A percentile compares a stretch with the other conserved stretches of the same genome.
Conservation (phyloP, 2,329 filamentous ascomycete species). For the Phaeophleospora eucalypticola region DNA sequence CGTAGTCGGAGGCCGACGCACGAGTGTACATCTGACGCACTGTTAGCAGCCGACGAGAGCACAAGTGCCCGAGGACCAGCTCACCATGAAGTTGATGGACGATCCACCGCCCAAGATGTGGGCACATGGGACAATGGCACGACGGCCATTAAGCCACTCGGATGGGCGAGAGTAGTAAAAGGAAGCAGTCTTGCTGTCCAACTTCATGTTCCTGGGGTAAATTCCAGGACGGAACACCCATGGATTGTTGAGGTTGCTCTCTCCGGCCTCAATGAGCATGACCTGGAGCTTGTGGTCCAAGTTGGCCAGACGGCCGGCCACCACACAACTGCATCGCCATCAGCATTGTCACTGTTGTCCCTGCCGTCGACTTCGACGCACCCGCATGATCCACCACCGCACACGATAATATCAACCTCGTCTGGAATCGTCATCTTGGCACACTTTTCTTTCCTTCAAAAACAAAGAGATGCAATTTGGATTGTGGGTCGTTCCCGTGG, state of each 20-base stretch:
- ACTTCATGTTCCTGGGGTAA: constrained; percentile 72
- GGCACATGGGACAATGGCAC: constrained; percentile 70
- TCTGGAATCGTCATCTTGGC: constrained; percentile 61
- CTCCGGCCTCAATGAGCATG: constrained; percentile 66
- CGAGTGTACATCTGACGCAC: constrained; percentile 63
- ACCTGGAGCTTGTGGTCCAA: constrained; percentile 70
- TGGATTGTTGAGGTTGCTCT: constrained; percentile 72
- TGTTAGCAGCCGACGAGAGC: constrained; percentile 3
- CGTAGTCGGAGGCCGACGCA: constrained; percentile 68
- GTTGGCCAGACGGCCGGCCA: constrained; percentile 61
- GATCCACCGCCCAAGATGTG: constrained; percentile 62
- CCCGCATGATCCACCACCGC: constrained; percentile 68
- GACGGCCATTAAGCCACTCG: constrained; percentile 65
- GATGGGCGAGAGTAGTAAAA: constrained; percentile 77
- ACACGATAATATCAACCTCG: constrained; percentile 77
- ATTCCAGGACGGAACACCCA: constrained; percentile 73
- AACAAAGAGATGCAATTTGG: constrained; percentile 1
- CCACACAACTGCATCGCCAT: constrained; percentile 43
- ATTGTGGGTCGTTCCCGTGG: not conserved
- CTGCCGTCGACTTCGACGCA: constrained; percentile 31
- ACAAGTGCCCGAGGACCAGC: not conserved
- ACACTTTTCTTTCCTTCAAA: constrained; percentile 6
- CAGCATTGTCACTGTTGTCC: constrained; percentile 9
- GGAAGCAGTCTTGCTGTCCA: constrained; percentile 75
- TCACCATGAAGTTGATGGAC: constrained; percentile 73